Evolutionary conservation across 305 asterid species (phyloP).

Genomic region (Solanum aculeatissimum): DNA sequence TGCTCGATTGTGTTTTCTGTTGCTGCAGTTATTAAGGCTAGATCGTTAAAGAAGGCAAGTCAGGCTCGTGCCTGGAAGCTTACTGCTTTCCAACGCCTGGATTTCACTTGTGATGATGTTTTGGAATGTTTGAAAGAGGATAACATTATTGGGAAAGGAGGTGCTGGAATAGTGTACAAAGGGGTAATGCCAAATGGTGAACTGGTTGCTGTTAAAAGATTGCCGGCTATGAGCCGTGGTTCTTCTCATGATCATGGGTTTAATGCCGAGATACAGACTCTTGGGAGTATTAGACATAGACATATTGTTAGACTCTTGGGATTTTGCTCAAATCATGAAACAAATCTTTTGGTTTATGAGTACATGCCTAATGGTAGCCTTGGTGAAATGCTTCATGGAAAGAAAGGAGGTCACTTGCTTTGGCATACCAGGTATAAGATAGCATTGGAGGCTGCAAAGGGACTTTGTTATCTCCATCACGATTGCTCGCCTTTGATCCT

Average conservation of each 20-base stretch:
- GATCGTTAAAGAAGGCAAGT: slow-evolving; percentile 19
- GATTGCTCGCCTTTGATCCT: slow-evolving; percentile 15
- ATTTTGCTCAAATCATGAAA: slow-evolving; percentile 13
- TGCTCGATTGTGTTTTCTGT: slow-evolving; percentile 9
- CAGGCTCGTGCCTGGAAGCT: slow-evolving; percentile 11
- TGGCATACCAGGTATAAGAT: slow-evolving; percentile 13
- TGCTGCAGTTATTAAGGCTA: slow-evolving; percentile 7
- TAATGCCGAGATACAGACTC: slow-evolving; percentile 9
- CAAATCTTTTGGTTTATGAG: slow-evolving; percentile 49
- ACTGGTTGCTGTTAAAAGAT: slow-evolving; percentile 7
- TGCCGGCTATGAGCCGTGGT: slow-evolving; percentile 18
- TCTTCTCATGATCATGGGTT: slow-evolving; percentile 11
- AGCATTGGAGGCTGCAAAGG: slow-evolving; percentile 14
- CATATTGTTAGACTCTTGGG: slow-evolving; percentile 10
- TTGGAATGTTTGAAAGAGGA: slow-evolving; percentile 8
- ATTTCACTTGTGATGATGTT: slow-evolving; percentile 6
- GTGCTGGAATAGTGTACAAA: slow-evolving; percentile 13
- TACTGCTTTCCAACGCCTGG: slow-evolving; percentile 11
- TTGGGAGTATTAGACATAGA: slow-evolving; percentile 12
- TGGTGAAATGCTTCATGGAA: slow-evolving; percentile 13
- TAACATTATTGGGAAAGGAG: slow-evolving; percentile 14
- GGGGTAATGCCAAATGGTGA: slow-evolving; percentile 16
- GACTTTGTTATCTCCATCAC: slow-evolving; percentile 12
- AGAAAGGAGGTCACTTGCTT: slow-evolving; percentile 3
- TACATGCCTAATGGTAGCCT: slow-evolving; percentile 56